Percentiles rank a stretch among this genome's conserved stretches.
Evolutionary conservation across 768 basidiomycete genomes (phyloP).

Genomic region (Cyclocybe aegerita): DNA sequence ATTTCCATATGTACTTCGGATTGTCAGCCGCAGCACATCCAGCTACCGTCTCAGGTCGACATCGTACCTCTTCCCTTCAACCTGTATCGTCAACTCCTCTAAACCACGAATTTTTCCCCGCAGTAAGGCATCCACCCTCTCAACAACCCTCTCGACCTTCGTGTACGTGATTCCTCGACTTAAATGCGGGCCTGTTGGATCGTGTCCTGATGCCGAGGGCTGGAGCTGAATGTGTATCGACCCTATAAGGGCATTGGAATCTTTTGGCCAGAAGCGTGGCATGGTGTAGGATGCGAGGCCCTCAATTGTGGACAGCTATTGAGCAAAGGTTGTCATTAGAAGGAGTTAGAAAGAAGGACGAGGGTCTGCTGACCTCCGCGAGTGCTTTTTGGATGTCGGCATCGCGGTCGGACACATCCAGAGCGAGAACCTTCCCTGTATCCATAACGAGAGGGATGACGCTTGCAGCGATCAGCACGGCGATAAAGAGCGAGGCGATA

Average conservation of each 20-base stretch:
- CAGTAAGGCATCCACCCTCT: constrained; percentile 72
- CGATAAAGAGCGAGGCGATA: constrained; percentile 96
- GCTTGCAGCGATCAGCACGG: constrained; percentile 90
- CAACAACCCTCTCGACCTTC: constrained; percentile 70
- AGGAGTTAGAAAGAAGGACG: neutral
- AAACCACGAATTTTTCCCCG: constrained; percentile 75
- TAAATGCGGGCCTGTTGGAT: constrained; percentile 55
- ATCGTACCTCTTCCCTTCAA: constrained; percentile 43
- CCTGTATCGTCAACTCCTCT: constrained; percentile 88
- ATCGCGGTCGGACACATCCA: constrained; percentile 77
- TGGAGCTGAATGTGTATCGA: constrained; percentile 91
- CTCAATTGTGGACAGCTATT: constrained; percentile 69
- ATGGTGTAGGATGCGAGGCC: constrained; percentile 80
- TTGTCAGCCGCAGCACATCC: neutral
- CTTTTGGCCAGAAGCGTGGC: constrained; percentile 96
- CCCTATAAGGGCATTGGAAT: constrained; percentile 80
- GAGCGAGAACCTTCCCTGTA: constrained; percentile 81
- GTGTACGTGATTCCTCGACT: constrained; percentile 49
- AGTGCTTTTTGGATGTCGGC: constrained; percentile 56
- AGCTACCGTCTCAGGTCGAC: neutral
- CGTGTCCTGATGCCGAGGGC: constrained; percentile 53
- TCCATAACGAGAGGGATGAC: constrained; percentile 95
- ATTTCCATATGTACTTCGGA: neutral
- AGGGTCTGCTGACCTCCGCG: constrained; percentile 49
- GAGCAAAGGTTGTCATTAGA: constrained; percentile 13